Base-by-base conservation (phyloP, 805 yeast genomes). In the Barnettozyma botsteinii region DNA sequence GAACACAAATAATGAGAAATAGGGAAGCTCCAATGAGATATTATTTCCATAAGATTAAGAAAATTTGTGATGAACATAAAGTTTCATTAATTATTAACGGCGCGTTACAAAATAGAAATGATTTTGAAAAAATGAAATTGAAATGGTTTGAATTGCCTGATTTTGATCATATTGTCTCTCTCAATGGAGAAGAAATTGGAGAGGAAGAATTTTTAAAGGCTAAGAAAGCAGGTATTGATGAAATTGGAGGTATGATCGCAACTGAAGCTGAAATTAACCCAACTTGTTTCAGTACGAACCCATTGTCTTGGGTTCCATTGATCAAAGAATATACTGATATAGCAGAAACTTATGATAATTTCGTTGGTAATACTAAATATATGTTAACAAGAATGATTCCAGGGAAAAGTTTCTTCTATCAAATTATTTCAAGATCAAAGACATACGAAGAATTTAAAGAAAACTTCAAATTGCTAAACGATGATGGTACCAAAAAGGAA, bases 161-260 rank as follows among this genome's bases (percentile, higher is more conserved):
- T n/a, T 42, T 42, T 24, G 36, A 38, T 31, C 37, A 27, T 6
- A 18, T 41, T 19, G 42, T 38, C 10, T 34, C 30, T 14, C 10
- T 26, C 6, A 25, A 30, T 5, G 27, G 31, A 19, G 28, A 35
- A 12, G 36, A 32, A 2, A 29, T 21, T 5, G 18, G 13, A 21
- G 39, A 25, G 11, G 36, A 31, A 13, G 26, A 27, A 15, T 40
- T 31, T 22, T 12, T 26, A 8, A 17, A 31, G 1, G 17, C 17
- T 29, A 40, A 40, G 21, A 35, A 17, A 1, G 17, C 27, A 4
- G 38, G 72, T 49, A 76, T 80, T 1, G 70, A 71, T 2, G 74
- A 75, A 37, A 63, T 82, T n/a, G 95, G 98, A 4, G 89, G 86
- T 7, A 91, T 93, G 98, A 79, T 89, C 53, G 98, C 97, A 1